A percentile compares a stretch with the other conserved stretches of the same genome.
phyloP scores from a whole-genome alignment of 1,139 yeast genomes.

The Lodderomyces theae region DNA sequence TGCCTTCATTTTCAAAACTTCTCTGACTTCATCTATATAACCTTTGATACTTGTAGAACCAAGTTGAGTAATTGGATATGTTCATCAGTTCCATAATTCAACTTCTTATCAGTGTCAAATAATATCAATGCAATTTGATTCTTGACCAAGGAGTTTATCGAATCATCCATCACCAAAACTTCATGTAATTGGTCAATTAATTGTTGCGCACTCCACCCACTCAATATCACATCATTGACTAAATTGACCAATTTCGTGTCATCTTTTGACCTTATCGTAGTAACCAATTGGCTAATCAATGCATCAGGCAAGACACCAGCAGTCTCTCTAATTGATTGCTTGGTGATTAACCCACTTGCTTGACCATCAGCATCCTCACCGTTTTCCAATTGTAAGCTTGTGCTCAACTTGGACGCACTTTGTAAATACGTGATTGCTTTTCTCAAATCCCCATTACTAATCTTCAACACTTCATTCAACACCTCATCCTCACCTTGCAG shows the following conservation, averaged over 20 bases:
- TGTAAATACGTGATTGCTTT: conserved; percentile 89
- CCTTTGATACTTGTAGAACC: conserved; percentile 53
- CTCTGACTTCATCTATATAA: conserved; percentile 21
- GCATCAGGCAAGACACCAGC: conserved; percentile 81
- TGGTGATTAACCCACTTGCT: conserved; percentile 38
- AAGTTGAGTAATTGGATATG: conserved; percentile 78
- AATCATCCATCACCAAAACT: conserved; percentile 56
- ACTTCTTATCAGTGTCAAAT: conserved; percentile 71
- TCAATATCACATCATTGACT: conserved; percentile 56
- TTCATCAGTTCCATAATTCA: conserved; percentile 89
- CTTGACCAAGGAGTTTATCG: conserved; percentile 54
- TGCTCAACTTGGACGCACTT: conserved; percentile 69
- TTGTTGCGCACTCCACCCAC: conserved; percentile 89
- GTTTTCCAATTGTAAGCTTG: conserved; percentile 20
- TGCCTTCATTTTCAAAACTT: background rate
- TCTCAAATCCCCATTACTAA: conserved; percentile 87
- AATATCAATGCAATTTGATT: conserved; percentile 61
- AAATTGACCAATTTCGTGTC: conserved; percentile 35
- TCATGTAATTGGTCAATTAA: conserved; percentile 81
- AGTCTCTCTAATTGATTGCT: conserved; percentile 58
- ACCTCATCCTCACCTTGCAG: conserved; percentile 35
- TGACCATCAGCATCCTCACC: conserved; percentile 15
- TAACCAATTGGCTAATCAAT: conserved; percentile 44
- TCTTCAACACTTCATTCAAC: conserved; percentile 58
- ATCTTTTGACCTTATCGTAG: conserved; percentile 37